Conservation (phyloP, 2,329 filamentous ascomycete genomes). For the Cercospora nicotianae region DNA sequence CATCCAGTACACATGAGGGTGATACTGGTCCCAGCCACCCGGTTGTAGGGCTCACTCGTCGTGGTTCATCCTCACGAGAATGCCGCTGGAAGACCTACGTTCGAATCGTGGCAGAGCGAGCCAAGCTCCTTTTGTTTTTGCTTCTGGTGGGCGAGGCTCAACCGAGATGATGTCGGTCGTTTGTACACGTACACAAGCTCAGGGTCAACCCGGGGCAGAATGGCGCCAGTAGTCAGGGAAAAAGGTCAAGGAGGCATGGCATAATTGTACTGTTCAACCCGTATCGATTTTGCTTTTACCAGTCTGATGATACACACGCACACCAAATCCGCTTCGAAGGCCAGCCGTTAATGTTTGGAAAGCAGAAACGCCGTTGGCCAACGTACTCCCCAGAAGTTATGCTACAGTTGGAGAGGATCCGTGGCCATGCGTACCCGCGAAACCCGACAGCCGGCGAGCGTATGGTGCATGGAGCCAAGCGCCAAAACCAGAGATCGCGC, state of each 20-base stretch:
- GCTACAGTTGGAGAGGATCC: slow-evolving; percentile 5
- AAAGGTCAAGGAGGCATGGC: not conserved
- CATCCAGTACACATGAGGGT: not conserved
- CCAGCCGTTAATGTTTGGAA: slow-evolving; percentile 4
- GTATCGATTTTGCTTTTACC: slow-evolving; percentile 7
- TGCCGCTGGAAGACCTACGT: not conserved
- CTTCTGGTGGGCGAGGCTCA: not conserved
- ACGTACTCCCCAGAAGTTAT: slow-evolving; percentile 5
- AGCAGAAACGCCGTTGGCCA: slow-evolving; percentile 11
- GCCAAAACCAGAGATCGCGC: not conserved
- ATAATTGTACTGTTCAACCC: slow-evolving; percentile 11
- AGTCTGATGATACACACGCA: slow-evolving; percentile 14
- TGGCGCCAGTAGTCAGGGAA: not conserved
- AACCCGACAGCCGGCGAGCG: slow-evolving; percentile 9
- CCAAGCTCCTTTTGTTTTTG: not conserved
- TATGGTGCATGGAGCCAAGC: slow-evolving; percentile 1
- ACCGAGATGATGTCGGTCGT: not conserved
- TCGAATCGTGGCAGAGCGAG: not conserved
- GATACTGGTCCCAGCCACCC: not conserved
- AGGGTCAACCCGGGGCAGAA: not conserved
- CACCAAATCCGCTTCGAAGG: not conserved
- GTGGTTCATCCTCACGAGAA: too few relatives aligned
- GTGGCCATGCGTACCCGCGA: not conserved
- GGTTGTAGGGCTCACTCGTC: not conserved
- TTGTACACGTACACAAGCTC: not conserved